Conservation (phyloP, 2,329 filamentous ascomycete species). For the Corinectria fuckeliana region DNA sequence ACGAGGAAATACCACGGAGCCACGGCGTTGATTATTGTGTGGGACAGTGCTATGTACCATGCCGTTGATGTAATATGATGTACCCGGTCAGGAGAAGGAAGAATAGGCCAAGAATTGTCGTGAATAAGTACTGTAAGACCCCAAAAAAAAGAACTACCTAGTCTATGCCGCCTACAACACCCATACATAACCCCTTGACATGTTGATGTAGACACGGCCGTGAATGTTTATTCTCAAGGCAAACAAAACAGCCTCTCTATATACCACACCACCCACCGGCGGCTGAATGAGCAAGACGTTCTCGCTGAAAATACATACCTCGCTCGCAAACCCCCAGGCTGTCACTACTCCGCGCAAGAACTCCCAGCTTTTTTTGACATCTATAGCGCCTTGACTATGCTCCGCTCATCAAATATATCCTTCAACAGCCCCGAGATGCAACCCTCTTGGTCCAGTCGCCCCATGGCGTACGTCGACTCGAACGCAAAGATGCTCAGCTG, state of each 20-base stretch:
- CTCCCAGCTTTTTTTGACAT: background rate
- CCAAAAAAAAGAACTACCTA: background rate
- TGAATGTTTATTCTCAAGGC: background rate
- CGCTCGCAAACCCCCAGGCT: constrained; percentile 5
- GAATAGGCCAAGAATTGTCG: background rate
- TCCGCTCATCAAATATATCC: constrained; percentile 83
- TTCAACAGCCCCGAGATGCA: constrained; percentile 70
- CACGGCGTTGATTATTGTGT: background rate
- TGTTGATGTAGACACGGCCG: background rate
- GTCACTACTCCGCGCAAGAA: constrained; percentile 8
- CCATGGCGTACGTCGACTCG: constrained; percentile 91
- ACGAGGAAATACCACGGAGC: background rate
- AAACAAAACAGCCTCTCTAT: background rate
- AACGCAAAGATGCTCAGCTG: constrained; percentile 93
- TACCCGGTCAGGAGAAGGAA: background rate
- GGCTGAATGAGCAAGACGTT: background rate
- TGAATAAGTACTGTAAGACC: background rate
- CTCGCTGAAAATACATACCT: constrained; percentile 4
- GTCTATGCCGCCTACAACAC: background rate
- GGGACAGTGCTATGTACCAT: background rate
- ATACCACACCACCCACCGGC: background rate
- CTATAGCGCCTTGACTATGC: constrained; percentile 65
- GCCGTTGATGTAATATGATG: background rate
- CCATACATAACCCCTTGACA: background rate
- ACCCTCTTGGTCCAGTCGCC: constrained; percentile 66